Percentiles rank a stretch among this genome's conserved stretches.
Evolutionary conservation across 768 basidiomycete species (phyloP).

Genomic region (Leccinum truebloodii): DNA sequence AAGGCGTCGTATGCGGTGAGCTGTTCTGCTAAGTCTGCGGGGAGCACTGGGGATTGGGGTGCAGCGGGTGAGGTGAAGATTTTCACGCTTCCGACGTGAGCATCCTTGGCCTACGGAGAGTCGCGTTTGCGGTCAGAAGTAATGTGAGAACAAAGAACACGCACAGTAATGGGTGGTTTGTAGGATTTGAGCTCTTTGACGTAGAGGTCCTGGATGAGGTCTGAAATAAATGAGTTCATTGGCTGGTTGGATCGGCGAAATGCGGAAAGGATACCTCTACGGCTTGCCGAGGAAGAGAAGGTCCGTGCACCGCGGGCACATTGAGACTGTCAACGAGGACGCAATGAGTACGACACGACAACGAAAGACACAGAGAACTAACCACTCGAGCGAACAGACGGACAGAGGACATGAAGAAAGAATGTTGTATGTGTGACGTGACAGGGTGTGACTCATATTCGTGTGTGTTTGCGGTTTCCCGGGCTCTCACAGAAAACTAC

Average conservation of each 20-base stretch:
- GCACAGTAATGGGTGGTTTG: slow-evolving; percentile 45
- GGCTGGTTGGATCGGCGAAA: slow-evolving; percentile 24
- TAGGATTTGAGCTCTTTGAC: not conserved
- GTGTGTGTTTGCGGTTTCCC: slow-evolving; percentile 14
- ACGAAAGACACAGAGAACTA: slow-evolving; percentile 6
- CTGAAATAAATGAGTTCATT: slow-evolving; percentile 10
- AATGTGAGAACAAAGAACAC: slow-evolving; percentile 30
- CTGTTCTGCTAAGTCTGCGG: slow-evolving; percentile 84
- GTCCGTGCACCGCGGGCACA: slow-evolving; percentile 52
- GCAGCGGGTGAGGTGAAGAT: slow-evolving; percentile 70
- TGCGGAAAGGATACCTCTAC: slow-evolving; percentile 55
- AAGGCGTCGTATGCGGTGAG: slow-evolving; percentile 81
- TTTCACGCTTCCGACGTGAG: slow-evolving; percentile 87
- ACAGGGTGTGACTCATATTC: slow-evolving; percentile 30
- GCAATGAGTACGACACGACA: slow-evolving; percentile 13
- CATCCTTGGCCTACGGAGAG: slow-evolving; percentile 73
- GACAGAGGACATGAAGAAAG: slow-evolving; percentile 60
- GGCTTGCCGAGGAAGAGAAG: slow-evolving; percentile 61
- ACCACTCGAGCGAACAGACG: slow-evolving; percentile 59
- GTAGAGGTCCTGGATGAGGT: not conserved
- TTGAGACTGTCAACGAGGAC: slow-evolving; percentile 33
- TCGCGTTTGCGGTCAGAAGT: slow-evolving; percentile 2
- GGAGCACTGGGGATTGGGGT: slow-evolving; percentile 76
- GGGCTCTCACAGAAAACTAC: not conserved
- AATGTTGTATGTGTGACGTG: slow-evolving; percentile 45